Base-by-base conservation (phyloP, 2,329 filamentous ascomycete species). In the Hortaea sp. region DNA sequence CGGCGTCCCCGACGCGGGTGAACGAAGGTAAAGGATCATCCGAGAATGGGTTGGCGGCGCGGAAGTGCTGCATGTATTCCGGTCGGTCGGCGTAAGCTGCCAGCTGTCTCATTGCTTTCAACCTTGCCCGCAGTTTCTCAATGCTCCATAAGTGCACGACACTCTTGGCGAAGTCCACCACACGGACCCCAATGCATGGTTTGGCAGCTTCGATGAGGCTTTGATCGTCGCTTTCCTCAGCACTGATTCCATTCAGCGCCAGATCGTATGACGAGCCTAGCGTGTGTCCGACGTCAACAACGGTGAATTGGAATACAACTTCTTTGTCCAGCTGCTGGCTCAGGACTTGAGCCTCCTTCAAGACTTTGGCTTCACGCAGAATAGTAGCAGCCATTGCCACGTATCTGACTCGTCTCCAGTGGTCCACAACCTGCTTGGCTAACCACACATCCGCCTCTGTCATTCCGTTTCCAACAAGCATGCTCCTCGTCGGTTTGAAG, bases 261-360 rank as follows among this genome's bases (percentile, higher is more conserved):
- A 98, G 84, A 65, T 98, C 92, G 66, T 98, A 98, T 1, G 89
- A 94, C 3, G 92, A 98, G 56, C 85, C 89, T 54, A 94, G 77
- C 20, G 81, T 82, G 59, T 98, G 89, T 1, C 92, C 92, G 52
- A 84, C 73, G 58, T 95, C 90, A 30, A 97, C 81, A 46, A 95
- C 82, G 9, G 87, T 84, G 63, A 97, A 98, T 64, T 98, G 92
- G 63, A 98, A 97, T 13, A 90, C 83, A 6, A 95, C 85, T 53
- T 81, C 81, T 64, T 95, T 92, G 56, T 92, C 86, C 70, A 98
- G 85, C 58, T 94, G 87, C 57, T 95, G 90, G 69, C 89, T 94
- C 87, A 98, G 92, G 50, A 98, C 83, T 62, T 98, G 92, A 1
- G 92, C 92, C 66, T 98, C 92, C 64, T 98, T 98, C 48, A 98